Evolutionary conservation across 108 stramenopile species (phyloP).

Genomic region (Stephanodiscus minutulus): DNA sequence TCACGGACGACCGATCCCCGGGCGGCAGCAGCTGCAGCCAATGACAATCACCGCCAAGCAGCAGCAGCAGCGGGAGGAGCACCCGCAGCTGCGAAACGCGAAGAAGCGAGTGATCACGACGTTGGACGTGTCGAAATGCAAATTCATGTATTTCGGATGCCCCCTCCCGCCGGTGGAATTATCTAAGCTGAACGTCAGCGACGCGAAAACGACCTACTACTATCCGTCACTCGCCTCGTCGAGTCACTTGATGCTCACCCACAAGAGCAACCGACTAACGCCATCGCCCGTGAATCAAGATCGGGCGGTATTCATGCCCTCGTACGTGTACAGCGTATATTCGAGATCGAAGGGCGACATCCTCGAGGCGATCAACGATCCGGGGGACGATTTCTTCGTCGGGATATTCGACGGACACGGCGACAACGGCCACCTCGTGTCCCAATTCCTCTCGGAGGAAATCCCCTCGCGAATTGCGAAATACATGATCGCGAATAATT

Average conservation of each 20-base stretch:
- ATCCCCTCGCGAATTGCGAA: conserved; percentile 52
- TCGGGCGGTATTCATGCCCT: conserved; percentile 53
- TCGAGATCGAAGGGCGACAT: background rate
- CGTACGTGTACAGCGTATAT: conserved; percentile 28
- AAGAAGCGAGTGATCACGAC: too few relatives aligned
- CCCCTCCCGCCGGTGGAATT: conserved; percentile 1
- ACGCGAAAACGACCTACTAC: background rate
- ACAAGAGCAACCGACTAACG: conserved; percentile 38
- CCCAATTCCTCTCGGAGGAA: conserved; percentile 49
- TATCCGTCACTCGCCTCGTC: conserved; percentile 1
- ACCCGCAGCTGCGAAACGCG: too few relatives aligned
- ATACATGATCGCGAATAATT: conserved; percentile 23
- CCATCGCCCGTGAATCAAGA: conserved; percentile 63
- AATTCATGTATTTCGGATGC: background rate
- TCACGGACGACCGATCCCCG: too few relatives aligned
- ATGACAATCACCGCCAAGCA: too few relatives aligned
- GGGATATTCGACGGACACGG: conserved; percentile 81
- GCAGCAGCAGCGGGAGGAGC: background rate
- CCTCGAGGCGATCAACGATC: background rate
- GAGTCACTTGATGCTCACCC: conserved; percentile 45
- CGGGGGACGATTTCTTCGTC: conserved; percentile 53
- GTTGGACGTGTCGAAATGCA: too few relatives aligned
- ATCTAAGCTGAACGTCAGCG: background rate
- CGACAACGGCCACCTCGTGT: conserved; percentile 53
- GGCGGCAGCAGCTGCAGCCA: background rate